Percentiles rank a stretch among this genome's conserved stretches.
phyloP scores from a whole-genome alignment of 1,284 basidiomycete genomes.

The Spongiforma sp. region DNA sequence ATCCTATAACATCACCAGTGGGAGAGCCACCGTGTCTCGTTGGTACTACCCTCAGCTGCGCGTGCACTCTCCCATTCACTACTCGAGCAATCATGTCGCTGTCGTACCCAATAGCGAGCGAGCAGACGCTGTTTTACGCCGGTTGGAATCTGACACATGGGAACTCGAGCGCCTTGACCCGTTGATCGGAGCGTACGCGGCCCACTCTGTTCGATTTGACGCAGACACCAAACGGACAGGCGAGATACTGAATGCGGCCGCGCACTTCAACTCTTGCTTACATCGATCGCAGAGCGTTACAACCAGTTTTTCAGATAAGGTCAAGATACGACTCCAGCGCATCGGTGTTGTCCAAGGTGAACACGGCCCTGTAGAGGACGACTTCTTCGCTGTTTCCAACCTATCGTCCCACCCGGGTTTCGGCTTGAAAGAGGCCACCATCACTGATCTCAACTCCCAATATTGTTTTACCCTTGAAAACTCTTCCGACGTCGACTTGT shows the following conservation, averaged over 20 bases:
- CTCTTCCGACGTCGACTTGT: conserved; percentile 23
- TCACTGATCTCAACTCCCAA: conserved; percentile 14
- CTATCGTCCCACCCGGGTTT: conserved; percentile 9
- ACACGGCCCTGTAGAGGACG: conserved; percentile 9
- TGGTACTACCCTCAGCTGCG: conserved; percentile 21
- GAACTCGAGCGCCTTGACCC: conserved; percentile 22
- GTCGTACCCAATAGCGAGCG: conserved; percentile 10
- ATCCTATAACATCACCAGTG: conserved; percentile 1
- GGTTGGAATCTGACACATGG: conserved; percentile 12
- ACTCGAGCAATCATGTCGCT: conserved; percentile 2
- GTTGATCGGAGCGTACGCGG: conserved; percentile 13
- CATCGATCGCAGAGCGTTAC: conserved; percentile 16
- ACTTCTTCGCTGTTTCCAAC: conserved; percentile 13
- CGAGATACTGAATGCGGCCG: conserved; percentile 19
- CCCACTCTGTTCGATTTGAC: conserved; percentile 6
- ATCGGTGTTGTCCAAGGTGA: conserved; percentile 1
- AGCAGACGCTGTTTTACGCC: conserved; percentile 13
- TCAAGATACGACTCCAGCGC: conserved; percentile 14
- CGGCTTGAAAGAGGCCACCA: conserved; percentile 12
- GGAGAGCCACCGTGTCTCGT: conserved; percentile 18
- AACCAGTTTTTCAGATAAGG: conserved; percentile 16
- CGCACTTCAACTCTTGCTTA: conserved; percentile 27
- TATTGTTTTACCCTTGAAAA: conserved; percentile 30
- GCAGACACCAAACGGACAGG: neutral
- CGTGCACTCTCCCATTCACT: conserved; percentile 13